Percentiles rank a stretch among this genome's conserved stretches.
These are phyloP conservation scores for Saccharomycopsis hybrid DNA, from an alignment of 1,139 yeast species.

Conservation along the genomic window DNA sequence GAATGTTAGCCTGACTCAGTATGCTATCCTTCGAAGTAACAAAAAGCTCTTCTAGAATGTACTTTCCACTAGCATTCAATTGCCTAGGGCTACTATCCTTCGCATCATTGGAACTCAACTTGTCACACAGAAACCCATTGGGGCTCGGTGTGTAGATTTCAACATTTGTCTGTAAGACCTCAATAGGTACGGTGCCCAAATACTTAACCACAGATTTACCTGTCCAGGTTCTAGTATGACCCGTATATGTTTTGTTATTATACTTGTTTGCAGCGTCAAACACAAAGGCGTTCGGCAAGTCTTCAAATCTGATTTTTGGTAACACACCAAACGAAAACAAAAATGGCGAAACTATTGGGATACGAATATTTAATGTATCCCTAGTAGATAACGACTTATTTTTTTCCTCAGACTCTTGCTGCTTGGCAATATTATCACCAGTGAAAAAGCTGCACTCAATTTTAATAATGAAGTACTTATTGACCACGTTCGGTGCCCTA, in stretches of 20 bases:
- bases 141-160: slow-evolving; percentile 29
- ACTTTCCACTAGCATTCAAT: neutral
- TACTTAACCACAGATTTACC: slow-evolving; percentile 28
- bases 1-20: slow-evolving; percentile 37
- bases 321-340: slow-evolving; percentile 31
- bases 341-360: slow-evolving; percentile 38
- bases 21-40: slow-evolving; percentile 38
- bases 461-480: slow-evolving; percentile 20
- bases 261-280: slow-evolving; percentile 6
- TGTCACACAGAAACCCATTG: slow-evolving; percentile 31
- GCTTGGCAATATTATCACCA: slow-evolving; percentile 24
- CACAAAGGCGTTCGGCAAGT: slow-evolving; percentile 41
- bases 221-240: slow-evolving; percentile 40
- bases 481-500: slow-evolving; percentile 28
- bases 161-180: slow-evolving; percentile 28
- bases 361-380: slow-evolving; percentile 28
- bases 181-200: slow-evolving; percentile 22
- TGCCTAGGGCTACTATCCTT: neutral
- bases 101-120: slow-evolving; percentile 12
- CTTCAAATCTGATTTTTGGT: slow-evolving; percentile 35
- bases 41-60: slow-evolving; percentile 31
- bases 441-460: slow-evolving; percentile 24
- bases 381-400: slow-evolving; percentile 27
- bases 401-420: slow-evolving; percentile 19
- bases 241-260: slow-evolving; percentile 27